Conservation (phyloP, 768 basidiomycete species). For the Pleurotus sapidus region DNA sequence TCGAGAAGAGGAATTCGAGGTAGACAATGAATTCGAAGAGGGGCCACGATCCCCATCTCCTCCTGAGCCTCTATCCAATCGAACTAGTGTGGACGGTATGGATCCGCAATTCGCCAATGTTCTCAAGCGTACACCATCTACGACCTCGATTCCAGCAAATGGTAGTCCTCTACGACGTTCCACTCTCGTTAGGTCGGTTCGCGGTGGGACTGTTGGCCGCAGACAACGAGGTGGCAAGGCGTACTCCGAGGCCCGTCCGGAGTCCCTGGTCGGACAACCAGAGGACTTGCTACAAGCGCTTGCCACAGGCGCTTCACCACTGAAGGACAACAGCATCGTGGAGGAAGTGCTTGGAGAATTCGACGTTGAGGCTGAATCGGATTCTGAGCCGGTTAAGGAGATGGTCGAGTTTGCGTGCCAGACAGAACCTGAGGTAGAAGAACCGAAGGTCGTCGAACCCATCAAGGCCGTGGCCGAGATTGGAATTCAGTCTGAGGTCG, state of each 20-base stretch:
- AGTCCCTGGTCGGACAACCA: conserved; percentile 69
- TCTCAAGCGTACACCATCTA: conserved; percentile 56
- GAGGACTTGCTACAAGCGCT: conserved; percentile 72
- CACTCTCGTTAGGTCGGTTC: conserved; percentile 46
- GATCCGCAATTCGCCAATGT: conserved; percentile 83
- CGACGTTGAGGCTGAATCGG: conserved; percentile 30
- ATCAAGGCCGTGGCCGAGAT: conserved; percentile 28
- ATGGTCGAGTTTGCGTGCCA: conserved; percentile 65
- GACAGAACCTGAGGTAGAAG: conserved; percentile 44
- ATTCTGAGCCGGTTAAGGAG: conserved; percentile 27
- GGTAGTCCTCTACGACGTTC: conserved; percentile 64
- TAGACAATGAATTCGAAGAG: conserved; percentile 23
- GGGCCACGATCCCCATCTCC: conserved; percentile 37
- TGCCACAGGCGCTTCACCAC: conserved; percentile 42
- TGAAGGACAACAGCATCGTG: conserved; percentile 34
- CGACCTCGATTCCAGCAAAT: conserved; percentile 37
- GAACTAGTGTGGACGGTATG: conserved; percentile 81
- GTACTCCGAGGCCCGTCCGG: conserved; percentile 67
- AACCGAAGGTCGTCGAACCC: conserved; percentile 20
- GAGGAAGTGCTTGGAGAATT: conserved; percentile 36
- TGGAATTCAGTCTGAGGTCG: neutral
- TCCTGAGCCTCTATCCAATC: conserved; percentile 46
- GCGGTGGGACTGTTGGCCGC: conserved; percentile 49
- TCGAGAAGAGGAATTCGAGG: conserved; percentile 33
- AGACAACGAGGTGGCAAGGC: conserved; percentile 65